Evolutionary conservation across 306 rosid species (phyloP), one percentile per base, ranked within the genome.

Genomic region (Castanospermum australe): DNA sequence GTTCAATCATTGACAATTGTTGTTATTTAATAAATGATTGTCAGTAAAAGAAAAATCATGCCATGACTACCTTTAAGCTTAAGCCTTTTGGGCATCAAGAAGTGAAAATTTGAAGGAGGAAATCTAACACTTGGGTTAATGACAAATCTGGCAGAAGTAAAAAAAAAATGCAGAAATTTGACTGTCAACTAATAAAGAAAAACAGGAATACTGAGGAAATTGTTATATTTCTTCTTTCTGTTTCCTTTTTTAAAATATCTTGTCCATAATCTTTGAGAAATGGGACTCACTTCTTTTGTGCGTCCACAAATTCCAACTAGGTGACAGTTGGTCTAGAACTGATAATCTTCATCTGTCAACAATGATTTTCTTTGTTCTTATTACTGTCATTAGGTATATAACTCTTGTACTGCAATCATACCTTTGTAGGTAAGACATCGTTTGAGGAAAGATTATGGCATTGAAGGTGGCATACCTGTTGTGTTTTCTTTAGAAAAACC

Each of bases 401-500:
- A 75, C 55, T 21, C 24, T 73, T 70, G 15, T 61, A 39, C 77
- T 36, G 28, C 22, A 59, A 73, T 75, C 66, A 12, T 67, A 14
- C 39, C 55, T 62, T 73, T 67, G 71, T 66, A 94, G 99, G 97
- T 94, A 65, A 83, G 97, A 84, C 95, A 94, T 51, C 95, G 97
- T 60, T 84, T 94, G 82, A 86, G 88, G 89, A 94, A 80, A 85
- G 91, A 89, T 39, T 20, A 91, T 87, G 97, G 95, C 66, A 92
- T 92, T 82, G 99, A 94, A 24, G 93, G 97, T 41, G 99, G 97
- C 71, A 84, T 94, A 73, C 93, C 97, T 25, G 88, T 94, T 75
- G 97, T 92, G 55, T 94, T 94, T 85, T 94, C 99, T 35, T 85
- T 92, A 54, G 97, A 94, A 84, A 94, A 94, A 86, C 97, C 99